Evolutionary conservation across 2,329 filamentous ascomycete genomes (phyloP).

Genomic region (Neofusicoccum parvum): DNA sequence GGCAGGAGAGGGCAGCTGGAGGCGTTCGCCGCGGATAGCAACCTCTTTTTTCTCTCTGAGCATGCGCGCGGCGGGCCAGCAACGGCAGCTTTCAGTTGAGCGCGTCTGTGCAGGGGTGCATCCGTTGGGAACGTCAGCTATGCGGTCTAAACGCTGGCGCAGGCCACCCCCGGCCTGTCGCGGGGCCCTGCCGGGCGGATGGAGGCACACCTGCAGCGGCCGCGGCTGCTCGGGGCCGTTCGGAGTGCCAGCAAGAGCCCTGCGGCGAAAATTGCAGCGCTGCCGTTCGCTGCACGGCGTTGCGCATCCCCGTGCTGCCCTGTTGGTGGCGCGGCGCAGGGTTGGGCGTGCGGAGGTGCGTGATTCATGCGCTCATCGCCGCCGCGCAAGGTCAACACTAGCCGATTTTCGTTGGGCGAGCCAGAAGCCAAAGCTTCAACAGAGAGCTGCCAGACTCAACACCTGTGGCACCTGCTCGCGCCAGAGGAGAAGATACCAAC

Average conservation of each 20-base stretch:
- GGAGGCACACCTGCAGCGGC: constrained; percentile 8
- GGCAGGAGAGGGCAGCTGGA: background rate
- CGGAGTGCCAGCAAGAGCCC: background rate
- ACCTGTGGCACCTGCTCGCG: constrained; percentile 6
- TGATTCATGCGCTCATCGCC: constrained; percentile 6
- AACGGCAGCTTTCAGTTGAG: constrained; percentile 17
- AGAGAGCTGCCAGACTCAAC: constrained; percentile 15
- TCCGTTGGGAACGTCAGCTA: constrained; percentile 23
- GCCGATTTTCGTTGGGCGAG: constrained; percentile 23
- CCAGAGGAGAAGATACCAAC: constrained; percentile 7
- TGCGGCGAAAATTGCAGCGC: constrained; percentile 11
- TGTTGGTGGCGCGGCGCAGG: constrained; percentile 2
- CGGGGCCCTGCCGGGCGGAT: constrained; percentile 9
- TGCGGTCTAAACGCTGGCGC: constrained; percentile 15
- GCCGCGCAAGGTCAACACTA: constrained; percentile 20
- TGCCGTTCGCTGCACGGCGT: background rate
- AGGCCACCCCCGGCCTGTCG: constrained; percentile 13
- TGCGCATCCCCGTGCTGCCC: background rate
- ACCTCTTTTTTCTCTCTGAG: constrained; percentile 18
- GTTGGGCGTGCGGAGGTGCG: constrained; percentile 17
- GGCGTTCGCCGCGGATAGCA: background rate
- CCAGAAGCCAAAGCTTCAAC: constrained; percentile 21
- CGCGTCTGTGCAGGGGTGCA: constrained; percentile 22
- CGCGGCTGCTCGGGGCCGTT: background rate
- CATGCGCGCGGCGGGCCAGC: constrained; percentile 1